phyloP scores from a whole-genome alignment of 2,329 filamentous ascomycete species.

The Geoglossum cookeanum region DNA sequence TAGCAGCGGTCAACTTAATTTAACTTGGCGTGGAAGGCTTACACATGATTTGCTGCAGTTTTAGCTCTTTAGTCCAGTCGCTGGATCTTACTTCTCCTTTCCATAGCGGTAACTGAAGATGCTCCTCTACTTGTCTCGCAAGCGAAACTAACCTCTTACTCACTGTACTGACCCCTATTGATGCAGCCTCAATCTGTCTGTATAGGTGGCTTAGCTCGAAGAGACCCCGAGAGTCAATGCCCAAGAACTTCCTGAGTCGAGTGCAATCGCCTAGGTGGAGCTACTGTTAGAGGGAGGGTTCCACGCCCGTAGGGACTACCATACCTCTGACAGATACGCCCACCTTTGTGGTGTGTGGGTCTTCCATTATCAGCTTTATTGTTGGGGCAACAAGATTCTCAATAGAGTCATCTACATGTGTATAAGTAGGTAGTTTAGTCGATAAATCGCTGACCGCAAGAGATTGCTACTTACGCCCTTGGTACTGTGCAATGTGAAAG shows the following conservation, averaged over 20 bases:
- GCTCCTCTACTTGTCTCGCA: slow-evolving; percentile 48
- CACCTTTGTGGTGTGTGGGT: slow-evolving; percentile 47
- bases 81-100: slow-evolving; percentile 58
- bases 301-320: not conserved
- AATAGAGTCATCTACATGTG: slow-evolving; percentile 16
- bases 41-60: slow-evolving; percentile 48
- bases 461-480: slow-evolving; percentile 16
- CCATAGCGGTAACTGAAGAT: slow-evolving; percentile 52
- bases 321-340: slow-evolving; percentile 58
- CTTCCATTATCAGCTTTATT: slow-evolving; percentile 53
- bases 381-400: slow-evolving; percentile 48
- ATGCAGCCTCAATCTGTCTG: slow-evolving; percentile 51
- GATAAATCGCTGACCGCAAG: not conserved
- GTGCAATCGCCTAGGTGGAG: slow-evolving; percentile 22
- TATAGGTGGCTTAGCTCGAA: slow-evolving; percentile 74
- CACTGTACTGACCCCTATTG: slow-evolving; percentile 33
- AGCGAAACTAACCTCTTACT: slow-evolving; percentile 49
- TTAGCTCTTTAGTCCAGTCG: slow-evolving; percentile 51
- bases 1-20: slow-evolving; percentile 14
- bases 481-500: slow-evolving; percentile 58
- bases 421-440: slow-evolving; percentile 8
- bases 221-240: slow-evolving; percentile 43
- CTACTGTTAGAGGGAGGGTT: not conserved
- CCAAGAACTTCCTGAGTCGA: slow-evolving; percentile 46
- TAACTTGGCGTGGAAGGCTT: slow-evolving; percentile 21